A percentile compares a stretch with the other conserved stretches of the same genome.
Evolutionary conservation across 495 filamentous ascomycete species (phyloP).

Genomic region (Podospora anserina): DNA sequence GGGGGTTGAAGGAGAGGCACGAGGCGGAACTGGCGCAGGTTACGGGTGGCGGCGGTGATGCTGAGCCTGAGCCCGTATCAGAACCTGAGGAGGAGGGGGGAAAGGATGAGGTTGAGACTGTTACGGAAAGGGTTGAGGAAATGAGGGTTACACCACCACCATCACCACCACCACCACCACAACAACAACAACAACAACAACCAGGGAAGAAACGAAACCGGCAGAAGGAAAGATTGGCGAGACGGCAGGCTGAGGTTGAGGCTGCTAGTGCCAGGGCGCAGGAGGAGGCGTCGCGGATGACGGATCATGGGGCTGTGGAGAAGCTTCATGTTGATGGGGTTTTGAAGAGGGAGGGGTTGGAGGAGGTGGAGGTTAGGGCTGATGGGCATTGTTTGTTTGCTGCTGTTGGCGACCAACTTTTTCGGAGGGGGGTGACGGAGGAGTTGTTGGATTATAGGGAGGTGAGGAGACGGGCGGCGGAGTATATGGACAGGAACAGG

Average conservation of each 20-base stretch:
- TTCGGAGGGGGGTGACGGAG: conserved; percentile 37
- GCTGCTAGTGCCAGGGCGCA: conserved; percentile 63
- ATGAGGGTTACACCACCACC: conserved; percentile 22
- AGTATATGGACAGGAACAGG: conserved; percentile 50
- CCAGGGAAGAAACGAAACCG: conserved; percentile 73
- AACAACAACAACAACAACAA: conserved; percentile 21
- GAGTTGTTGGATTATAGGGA: conserved; percentile 43
- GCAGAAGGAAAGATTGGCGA: conserved; percentile 85
- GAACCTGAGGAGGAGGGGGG: conserved; percentile 1
- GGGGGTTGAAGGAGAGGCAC: conserved; percentile 64
- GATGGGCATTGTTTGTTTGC: conserved; percentile 97
- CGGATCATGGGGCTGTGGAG: conserved; percentile 72
- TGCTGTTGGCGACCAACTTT: conserved; percentile 81
- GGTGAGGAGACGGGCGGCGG: conserved; percentile 56
- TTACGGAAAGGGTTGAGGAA: conserved; percentile 22
- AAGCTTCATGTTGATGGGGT: conserved; percentile 61
- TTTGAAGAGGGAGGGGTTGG: conserved; percentile 60
- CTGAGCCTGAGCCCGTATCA: conserved; percentile 13
- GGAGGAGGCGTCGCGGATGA: conserved; percentile 68
- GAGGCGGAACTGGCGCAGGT: conserved; percentile 61
- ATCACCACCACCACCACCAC: conserved; percentile 23
- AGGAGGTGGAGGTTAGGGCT: conserved; percentile 75
- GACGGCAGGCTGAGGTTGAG: conserved; percentile 79
- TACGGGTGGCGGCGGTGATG: conserved; percentile 33
- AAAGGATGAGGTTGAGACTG: neutral